Conservation (phyloP, 148 eudicot genomes). For the Chenopodium quinoa region DNA sequence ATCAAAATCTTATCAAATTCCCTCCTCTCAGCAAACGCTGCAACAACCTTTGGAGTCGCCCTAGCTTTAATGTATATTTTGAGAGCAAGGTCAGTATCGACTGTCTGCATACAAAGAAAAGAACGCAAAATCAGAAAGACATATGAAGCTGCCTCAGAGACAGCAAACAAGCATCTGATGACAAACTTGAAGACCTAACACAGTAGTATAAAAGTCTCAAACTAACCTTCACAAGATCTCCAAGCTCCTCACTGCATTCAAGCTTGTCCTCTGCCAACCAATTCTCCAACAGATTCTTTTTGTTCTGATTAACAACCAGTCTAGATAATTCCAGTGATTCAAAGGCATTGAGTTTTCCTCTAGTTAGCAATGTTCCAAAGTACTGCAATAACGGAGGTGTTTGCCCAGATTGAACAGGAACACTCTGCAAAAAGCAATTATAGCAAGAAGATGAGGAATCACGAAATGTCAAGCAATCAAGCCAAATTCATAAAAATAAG, state of each 20-base stretch:
- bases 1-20: slow-evolving; percentile 94
- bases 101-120: slow-evolving; percentile 57
- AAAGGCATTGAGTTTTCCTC: slow-evolving; percentile 90
- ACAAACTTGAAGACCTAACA: not conserved
- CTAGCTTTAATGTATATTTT: slow-evolving; percentile 95
- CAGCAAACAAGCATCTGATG: not conserved
- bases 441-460: not conserved
- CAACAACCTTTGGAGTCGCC: slow-evolving; percentile 96
- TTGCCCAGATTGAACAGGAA: slow-evolving; percentile 96
- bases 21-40: slow-evolving; percentile 94
- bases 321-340: slow-evolving; percentile 93
- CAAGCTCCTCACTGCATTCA: slow-evolving; percentile 98
- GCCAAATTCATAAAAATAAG: not conserved
- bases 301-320: slow-evolving; percentile 93
- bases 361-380: slow-evolving; percentile 79
- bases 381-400: slow-evolving; percentile 92
- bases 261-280: slow-evolving; percentile 98
- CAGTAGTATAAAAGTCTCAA: not conserved
- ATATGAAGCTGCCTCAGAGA: not conserved
- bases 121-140: slow-evolving; percentile 4
- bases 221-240: slow-evolving; percentile 93
- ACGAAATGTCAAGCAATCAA: not conserved
- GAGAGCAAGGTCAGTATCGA: slow-evolving; percentile 92
- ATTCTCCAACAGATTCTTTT: slow-evolving; percentile 88
- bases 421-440: slow-evolving; percentile 63